Base-by-base conservation (phyloP, 257 asterid species). In the Scutellaria barbata region DNA sequence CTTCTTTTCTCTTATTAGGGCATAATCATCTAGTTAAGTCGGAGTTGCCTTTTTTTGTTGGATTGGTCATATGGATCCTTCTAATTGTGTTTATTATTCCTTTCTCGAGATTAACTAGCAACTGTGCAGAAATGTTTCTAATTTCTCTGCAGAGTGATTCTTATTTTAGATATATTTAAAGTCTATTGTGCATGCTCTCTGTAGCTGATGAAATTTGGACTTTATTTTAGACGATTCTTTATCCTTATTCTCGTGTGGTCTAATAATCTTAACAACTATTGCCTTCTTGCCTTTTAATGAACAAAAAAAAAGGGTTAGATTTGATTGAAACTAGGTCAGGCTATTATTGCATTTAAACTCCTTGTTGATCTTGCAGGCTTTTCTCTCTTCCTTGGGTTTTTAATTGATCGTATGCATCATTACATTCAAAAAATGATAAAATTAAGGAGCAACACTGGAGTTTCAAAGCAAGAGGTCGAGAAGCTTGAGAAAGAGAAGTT, bases 321-420 rank as follows among this genome's bases (percentile, higher is more conserved):
- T 30, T 57, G 12, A 42, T 1, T 60, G 61, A 8, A 20, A 53
- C 8, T 0, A 53, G 63, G 0, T 10, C 7, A 54, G 35, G 39
- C 30, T 11, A 8, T 51, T 25, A 25, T 8, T 39, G 53, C 25
- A 33, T n/a, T 39, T 59, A 57, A 33, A 30, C 52, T 12, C 14
- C 25, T 11, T 41, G 7, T 66, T 74, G 52, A 77, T 63, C 43
- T 66, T 71, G 77, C 79, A 91, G 99, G 92, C n/a, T 89, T 91
- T 74, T 86, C 89, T 55, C 84, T 94, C 71, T 94, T 87, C 71
- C 96, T 89, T 14, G 95, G 96, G 30, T 91, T 94, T 63, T 58
- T 94, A 67, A 89, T 91, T 35, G 99, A 94, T 16, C 95, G 99
- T 9, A 89, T 94, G 92, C 98, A 94, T 81, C 96, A 91, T 69